Percentiles rank a stretch among this genome's conserved stretches.
phyloP scores from a whole-genome alignment of 306 rosid species.

The Chamaecrista fasciculata region DNA sequence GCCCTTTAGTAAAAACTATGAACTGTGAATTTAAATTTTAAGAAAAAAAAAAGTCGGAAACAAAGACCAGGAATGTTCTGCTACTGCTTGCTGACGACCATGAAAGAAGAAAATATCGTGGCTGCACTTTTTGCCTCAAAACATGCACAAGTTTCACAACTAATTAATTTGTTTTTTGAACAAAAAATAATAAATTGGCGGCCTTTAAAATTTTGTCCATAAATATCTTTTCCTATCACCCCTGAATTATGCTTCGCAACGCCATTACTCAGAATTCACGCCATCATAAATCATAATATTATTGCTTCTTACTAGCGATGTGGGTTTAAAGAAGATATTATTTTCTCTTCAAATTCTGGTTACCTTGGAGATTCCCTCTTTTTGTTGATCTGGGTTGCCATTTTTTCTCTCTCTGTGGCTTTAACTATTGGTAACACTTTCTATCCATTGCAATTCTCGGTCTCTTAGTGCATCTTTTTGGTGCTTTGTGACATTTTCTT shows the following conservation, averaged over 20 bases:
- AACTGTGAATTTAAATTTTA: too few species aligned
- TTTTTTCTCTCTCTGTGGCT: slow-evolving; percentile 10
- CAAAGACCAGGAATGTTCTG: neutral
- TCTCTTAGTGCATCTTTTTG: neutral
- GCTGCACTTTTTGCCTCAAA: slow-evolving; percentile 53
- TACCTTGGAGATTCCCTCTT: slow-evolving; percentile 19
- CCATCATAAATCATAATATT: neutral
- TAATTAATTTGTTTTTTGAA: neutral
- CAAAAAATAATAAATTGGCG: neutral
- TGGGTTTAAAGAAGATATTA: slow-evolving; percentile 29
- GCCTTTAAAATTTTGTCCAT: slow-evolving; percentile 21
- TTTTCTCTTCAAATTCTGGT: slow-evolving; percentile 23
- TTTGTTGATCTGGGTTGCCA: slow-evolving; percentile 17
- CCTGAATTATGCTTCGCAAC: neutral
- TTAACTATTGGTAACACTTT: slow-evolving; percentile 27
- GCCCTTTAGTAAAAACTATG: neutral
- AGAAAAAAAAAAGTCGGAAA: neutral
- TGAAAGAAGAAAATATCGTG: slow-evolving; percentile 37
- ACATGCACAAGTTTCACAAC: slow-evolving; percentile 29
- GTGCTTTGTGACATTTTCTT: neutral
- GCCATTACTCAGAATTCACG: neutral
- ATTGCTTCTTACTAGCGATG: slow-evolving; percentile 21
- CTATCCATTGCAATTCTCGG: neutral
- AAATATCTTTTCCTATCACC: slow-evolving; percentile 36
- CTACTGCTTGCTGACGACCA: slow-evolving; percentile 22